Conservation (phyloP, 306 rosid species). For the Cucumis cinereus region DNA sequence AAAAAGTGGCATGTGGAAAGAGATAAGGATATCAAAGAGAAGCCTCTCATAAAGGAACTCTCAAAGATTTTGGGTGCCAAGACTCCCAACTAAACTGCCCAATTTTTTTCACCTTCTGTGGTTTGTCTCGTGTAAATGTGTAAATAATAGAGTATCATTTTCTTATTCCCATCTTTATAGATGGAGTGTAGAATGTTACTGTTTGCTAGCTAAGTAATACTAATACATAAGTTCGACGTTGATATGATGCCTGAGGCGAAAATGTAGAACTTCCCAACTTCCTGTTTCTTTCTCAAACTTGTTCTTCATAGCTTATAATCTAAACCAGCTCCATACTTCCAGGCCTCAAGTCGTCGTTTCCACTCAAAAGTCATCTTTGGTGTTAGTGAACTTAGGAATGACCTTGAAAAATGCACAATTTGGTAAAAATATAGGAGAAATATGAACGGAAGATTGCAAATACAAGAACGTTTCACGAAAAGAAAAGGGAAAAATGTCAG, state of each 20-base stretch:
- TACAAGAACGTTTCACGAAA: background rate
- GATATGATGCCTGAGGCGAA: background rate
- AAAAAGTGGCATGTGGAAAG: slow-evolving; percentile 61
- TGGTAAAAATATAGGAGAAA: slow-evolving; percentile 3
- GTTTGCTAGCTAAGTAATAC: background rate
- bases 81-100: slow-evolving; percentile 25
- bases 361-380: slow-evolving; percentile 48
- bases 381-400: slow-evolving; percentile 37
- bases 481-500: background rate
- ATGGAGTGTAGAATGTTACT: background rate
- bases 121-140: background rate
- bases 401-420: slow-evolving; percentile 30
- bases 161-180: background rate
- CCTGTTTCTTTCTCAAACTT: background rate
- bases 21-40: slow-evolving; percentile 47
- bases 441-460: background rate
- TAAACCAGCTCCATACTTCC: slow-evolving; percentile 96
- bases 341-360: slow-evolving; percentile 74
- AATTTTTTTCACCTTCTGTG: background rate
- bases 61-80: slow-evolving; percentile 42
- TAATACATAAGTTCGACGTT: background rate
- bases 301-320: slow-evolving; percentile 54
- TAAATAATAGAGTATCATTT: background rate
- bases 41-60: slow-evolving; percentile 53
- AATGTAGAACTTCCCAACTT: background rate